Percentiles rank a stretch among this genome's conserved stretches.
Evolutionary conservation across 2,329 filamentous ascomycete genomes (phyloP).

Genomic region (Pyricularia grisea): DNA sequence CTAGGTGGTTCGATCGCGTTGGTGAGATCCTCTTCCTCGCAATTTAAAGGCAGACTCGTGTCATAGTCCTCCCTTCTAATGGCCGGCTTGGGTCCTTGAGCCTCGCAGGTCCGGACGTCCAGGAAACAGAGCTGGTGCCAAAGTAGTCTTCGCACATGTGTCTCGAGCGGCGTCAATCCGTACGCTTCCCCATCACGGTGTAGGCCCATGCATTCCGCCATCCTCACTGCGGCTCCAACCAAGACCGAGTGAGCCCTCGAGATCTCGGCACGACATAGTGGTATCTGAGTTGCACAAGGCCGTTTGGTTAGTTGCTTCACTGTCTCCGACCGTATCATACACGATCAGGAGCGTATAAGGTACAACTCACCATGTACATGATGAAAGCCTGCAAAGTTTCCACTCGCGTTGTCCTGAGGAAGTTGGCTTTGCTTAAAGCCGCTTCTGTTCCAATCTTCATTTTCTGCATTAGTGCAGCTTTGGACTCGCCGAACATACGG

Average conservation of each 20-base stretch:
- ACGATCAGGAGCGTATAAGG: not conserved
- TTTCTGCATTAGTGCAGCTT: slow-evolving; percentile 47
- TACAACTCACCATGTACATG: slow-evolving; percentile 58
- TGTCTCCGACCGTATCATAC: not conserved
- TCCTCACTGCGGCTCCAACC: slow-evolving; percentile 60
- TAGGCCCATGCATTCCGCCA: slow-evolving; percentile 70
- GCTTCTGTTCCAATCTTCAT: slow-evolving; percentile 59
- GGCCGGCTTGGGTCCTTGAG: slow-evolving; percentile 60
- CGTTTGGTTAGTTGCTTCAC: slow-evolving; percentile 9
- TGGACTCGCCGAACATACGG: slow-evolving; percentile 42
- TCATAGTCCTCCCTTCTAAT: slow-evolving; percentile 70
- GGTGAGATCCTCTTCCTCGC: slow-evolving; percentile 55
- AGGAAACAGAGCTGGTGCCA: slow-evolving; percentile 75
- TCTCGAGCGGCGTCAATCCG: slow-evolving; percentile 56
- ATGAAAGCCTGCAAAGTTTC: slow-evolving; percentile 70
- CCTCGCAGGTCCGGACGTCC: slow-evolving; percentile 65
- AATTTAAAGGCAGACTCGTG: slow-evolving; percentile 61
- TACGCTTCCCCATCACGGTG: slow-evolving; percentile 63
- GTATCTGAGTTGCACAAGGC: slow-evolving; percentile 37
- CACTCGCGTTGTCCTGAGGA: slow-evolving; percentile 60
- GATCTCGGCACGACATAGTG: slow-evolving; percentile 62
- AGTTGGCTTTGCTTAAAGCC: slow-evolving; percentile 59
- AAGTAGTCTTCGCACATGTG: slow-evolving; percentile 60
- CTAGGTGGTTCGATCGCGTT: slow-evolving; percentile 27
- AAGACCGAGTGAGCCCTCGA: slow-evolving; percentile 66